Evolutionary conservation across 805 yeast species (phyloP).

Genomic region (Starmerella floricola): DNA sequence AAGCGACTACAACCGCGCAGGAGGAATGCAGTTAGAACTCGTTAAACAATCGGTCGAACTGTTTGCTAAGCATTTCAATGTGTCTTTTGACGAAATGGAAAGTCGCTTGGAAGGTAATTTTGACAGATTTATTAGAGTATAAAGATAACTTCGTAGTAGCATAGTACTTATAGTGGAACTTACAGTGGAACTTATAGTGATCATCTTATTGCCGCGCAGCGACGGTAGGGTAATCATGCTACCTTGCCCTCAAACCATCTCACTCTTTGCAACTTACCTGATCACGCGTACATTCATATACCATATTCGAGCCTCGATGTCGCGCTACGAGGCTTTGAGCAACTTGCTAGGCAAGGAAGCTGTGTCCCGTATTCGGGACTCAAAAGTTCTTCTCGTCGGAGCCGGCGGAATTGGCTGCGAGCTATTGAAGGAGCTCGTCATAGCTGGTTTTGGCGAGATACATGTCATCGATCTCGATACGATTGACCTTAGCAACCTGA

Average conservation of each 20-base stretch:
- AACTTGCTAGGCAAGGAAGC: conserved; percentile 18
- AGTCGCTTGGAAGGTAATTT: conserved; percentile 6
- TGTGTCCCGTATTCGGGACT: conserved; percentile 11
- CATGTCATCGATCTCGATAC: conserved; percentile 73
- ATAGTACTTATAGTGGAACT: too few relatives aligned
- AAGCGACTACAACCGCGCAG: conserved; percentile 37
- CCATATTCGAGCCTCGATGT: conserved; percentile 1
- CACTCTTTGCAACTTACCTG: too few relatives aligned
- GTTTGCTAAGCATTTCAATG: conserved; percentile 6
- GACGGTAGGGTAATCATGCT: too few relatives aligned
- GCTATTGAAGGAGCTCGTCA: conserved; percentile 94
- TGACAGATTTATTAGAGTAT: not conserved
- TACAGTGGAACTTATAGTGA: too few relatives aligned
- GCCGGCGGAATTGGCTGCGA: conserved; percentile 99
- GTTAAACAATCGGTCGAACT: conserved; percentile 6
- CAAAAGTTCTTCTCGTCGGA: conserved; percentile 73
- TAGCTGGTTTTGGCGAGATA: conserved; percentile 50
- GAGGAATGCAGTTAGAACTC: conserved; percentile 20
- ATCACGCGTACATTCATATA: too few relatives aligned
- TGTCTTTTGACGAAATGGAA: conserved; percentile 4
- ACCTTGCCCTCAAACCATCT: too few relatives aligned
- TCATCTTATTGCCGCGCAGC: too few relatives aligned
- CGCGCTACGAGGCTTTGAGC: conserved; percentile 15
- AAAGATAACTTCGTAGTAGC: not conserved
- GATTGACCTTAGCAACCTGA: conserved; percentile 80